Conservation (phyloP, 768 basidiomycete species). For the Panellus pusillus region DNA sequence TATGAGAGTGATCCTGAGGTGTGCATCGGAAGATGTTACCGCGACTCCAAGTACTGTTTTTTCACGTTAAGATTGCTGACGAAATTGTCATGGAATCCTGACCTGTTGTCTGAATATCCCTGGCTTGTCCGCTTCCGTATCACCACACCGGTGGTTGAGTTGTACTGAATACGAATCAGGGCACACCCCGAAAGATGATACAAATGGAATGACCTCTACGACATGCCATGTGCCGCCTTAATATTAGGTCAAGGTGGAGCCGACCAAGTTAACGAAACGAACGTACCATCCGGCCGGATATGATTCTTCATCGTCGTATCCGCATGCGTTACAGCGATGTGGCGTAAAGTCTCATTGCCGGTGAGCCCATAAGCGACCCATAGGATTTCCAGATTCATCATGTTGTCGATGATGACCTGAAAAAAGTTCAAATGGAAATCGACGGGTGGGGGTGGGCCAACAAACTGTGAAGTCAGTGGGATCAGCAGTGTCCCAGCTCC, state of each 20-base stretch:
- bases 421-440: background rate
- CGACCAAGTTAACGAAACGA: background rate
- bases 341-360: constrained; percentile 53
- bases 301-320: constrained; percentile 69
- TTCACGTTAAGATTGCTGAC: background rate
- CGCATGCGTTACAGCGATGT: constrained; percentile 65
- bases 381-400: constrained; percentile 78
- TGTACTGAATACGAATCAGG: constrained; percentile 35
- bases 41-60: constrained; percentile 66
- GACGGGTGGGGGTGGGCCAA: background rate
- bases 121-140: constrained; percentile 58
- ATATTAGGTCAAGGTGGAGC: background rate
- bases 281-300: constrained; percentile 59
- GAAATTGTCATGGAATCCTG: background rate
- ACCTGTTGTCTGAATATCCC: constrained; percentile 56
- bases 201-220: constrained; percentile 36
- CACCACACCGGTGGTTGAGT: constrained; percentile 62
- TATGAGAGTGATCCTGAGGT: background rate
- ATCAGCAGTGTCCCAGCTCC: constrained; percentile 65
- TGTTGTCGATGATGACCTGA: constrained; percentile 75
- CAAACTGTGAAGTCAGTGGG: constrained; percentile 59
- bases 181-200: no score
- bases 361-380: constrained; percentile 59
- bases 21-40: constrained; percentile 59
- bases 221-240: constrained; percentile 59